Evolutionary conservation across 495 filamentous ascomycete genomes (phyloP), one percentile per base, ranked within the genome.

Genomic region (Xylaria intraflava): DNA sequence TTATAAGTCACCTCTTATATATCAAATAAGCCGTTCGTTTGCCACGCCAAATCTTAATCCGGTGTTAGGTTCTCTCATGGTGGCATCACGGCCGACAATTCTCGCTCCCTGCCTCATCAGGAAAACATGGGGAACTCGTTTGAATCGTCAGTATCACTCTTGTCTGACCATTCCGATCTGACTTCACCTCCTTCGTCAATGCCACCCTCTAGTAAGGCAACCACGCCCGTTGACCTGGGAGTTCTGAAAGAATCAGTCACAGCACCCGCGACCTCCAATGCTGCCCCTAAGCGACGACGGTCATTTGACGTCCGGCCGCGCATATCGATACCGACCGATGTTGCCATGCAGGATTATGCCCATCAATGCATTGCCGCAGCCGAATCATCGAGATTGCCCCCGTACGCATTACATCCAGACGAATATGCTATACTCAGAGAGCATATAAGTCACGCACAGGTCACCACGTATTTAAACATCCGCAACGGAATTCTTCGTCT

Each of bases 381-480:
- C 36, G 87, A 94, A 67, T 84, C 88, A 19, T 96, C 90, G 43
- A 80, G 93, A 45, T 77, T 99, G 3, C 89, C 92, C 57, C 93
- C 94, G 5, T 95, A 90, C 69, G 81, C 86, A 14, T 72, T 99
- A 14, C 90, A 96, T 69, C 76, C 75, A n/a, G 83, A 86, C 50
- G 93, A 99, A 65, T 90, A 96, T 65, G 66, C 78, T 55, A 79
- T 90, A 45, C 71, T 99, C 19, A 80, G 86, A 51, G 75, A 87
- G 33, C 83, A 93, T 66, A 82, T 99, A 52, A 94, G 84, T 64
- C 84, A 88, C 59, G 75, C 84, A 29, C 92, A 99, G 62, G 89
- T 97, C 49, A 95, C 93, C 9, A 85, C 87, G n/a, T 99, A 97
- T 67, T 71, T 99, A 27, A 96, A 96, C 69, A 96, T 99, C 53